Evolutionary conservation across 2,329 filamentous ascomycete genomes (phyloP).

Genomic region (Colletotrichum tabaci): DNA sequence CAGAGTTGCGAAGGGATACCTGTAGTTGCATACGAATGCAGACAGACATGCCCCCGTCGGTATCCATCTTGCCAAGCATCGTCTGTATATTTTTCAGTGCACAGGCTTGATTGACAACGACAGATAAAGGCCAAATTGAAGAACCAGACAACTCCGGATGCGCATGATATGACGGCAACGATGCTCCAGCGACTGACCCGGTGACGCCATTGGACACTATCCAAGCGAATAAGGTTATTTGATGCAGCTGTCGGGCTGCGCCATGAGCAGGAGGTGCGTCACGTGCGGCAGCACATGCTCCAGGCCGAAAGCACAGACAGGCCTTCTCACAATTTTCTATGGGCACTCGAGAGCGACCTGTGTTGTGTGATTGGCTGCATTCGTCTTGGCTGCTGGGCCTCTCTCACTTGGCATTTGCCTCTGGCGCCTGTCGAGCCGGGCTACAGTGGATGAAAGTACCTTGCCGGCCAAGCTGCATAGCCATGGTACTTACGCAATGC

Average conservation of each 20-base stretch:
- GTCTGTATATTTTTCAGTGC: not conserved
- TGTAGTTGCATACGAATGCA: too few relatives aligned
- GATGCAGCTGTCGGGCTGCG: slow-evolving; percentile 22
- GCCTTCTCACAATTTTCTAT: not conserved
- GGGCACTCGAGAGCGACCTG: not conserved
- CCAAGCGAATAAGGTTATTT: slow-evolving; percentile 33
- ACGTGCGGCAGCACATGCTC: slow-evolving; percentile 20
- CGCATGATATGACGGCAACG: slow-evolving; percentile 22
- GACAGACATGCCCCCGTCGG: not conserved
- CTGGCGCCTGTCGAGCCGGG: not conserved
- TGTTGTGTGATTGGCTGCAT: slow-evolving; percentile 33
- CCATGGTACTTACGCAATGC: slow-evolving; percentile 32
- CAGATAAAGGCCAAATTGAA: too few relatives aligned
- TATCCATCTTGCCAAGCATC: not conserved
- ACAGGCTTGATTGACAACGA: not conserved
- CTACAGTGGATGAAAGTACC: slow-evolving; percentile 28
- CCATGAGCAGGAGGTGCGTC: slow-evolving; percentile 12
- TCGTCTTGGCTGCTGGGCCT: not conserved
- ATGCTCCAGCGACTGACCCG: not conserved
- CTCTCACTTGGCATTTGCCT: slow-evolving; percentile 24
- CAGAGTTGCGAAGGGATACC: not conserved
- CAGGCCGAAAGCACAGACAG: not conserved
- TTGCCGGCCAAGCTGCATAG: slow-evolving; percentile 33
- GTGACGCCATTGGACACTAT: slow-evolving; percentile 34
- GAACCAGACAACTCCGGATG: too few relatives aligned